Evolutionary conservation across 148 eudicot species (phyloP).

Genomic region (Vaccinium myrtillus): DNA sequence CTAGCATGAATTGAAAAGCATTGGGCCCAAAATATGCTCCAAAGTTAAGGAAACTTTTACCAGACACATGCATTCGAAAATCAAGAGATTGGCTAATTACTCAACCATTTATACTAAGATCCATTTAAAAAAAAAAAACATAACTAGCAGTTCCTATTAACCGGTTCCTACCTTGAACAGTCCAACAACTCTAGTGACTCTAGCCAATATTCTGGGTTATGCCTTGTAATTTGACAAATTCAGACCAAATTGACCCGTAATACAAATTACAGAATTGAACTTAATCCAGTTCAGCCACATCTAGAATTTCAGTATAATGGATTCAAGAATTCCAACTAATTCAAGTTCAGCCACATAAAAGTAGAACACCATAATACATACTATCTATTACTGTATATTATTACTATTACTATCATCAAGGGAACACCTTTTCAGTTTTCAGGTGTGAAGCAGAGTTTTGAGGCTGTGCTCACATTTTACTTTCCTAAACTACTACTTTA

Average conservation of each 20-base stretch:
- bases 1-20: slow-evolving; percentile 9
- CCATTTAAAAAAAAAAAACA: not conserved
- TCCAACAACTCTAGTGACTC: not conserved
- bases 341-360: slow-evolving; percentile 5
- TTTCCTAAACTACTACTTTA: too few species aligned
- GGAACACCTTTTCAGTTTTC: too few species aligned
- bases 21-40: slow-evolving; percentile 5
- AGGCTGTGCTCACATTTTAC: too few species aligned
- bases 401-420: too few species aligned
- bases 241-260: not conserved
- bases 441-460: too few species aligned
- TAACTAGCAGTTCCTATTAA: not conserved
- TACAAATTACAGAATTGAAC: not conserved
- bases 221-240: not conserved
- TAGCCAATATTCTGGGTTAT: not conserved
- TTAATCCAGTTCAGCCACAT: not conserved
- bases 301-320: not conserved
- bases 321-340: not conserved
- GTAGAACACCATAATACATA: too few species aligned
- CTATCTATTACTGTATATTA: too few species aligned
- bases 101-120: not conserved
- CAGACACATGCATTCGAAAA: not conserved
- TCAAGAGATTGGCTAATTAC: not conserved
- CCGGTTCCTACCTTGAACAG: not conserved
- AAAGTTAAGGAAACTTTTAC: slow-evolving; percentile 13